These are phyloP conservation scores for Biancaea sappan DNA, from an alignment of 306 rosid species.

Conservation along the genomic window DNA sequence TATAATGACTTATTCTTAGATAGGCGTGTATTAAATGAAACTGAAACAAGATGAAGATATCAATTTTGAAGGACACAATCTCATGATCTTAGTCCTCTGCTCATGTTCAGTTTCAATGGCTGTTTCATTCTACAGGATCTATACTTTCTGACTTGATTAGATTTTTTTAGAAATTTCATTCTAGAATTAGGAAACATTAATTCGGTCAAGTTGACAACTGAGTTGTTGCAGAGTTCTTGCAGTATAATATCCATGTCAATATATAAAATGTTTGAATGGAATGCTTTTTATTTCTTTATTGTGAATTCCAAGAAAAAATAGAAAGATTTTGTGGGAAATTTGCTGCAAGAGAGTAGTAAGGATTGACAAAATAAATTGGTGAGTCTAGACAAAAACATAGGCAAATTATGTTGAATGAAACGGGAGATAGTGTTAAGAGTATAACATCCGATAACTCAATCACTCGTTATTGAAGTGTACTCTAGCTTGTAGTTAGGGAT, in stretches of 20 bases:
- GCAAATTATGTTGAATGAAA: conserved; percentile 7
- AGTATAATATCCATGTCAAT: neutral
- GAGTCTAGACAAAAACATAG: conserved; percentile 6
- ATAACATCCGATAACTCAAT: neutral
- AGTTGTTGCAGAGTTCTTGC: neutral
- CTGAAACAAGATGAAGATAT: neutral
- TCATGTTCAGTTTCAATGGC: neutral
- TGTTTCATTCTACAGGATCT: neutral
- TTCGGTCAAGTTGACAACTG: neutral
- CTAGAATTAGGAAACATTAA: neutral
- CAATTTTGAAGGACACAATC: conserved; percentile 1
- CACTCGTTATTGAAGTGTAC: neutral
- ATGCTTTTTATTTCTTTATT: neutral
- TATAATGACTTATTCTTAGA: neutral
- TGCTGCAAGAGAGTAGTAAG: neutral
- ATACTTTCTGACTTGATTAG: neutral
- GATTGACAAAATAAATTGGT: conserved; percentile 21
- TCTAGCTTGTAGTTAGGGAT: conserved; percentile 11
- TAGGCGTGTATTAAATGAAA: neutral
- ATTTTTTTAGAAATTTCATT: neutral
- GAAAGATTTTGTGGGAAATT: conserved; percentile 21
- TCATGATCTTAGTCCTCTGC: neutral
- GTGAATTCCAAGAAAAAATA: conserved; percentile 23
- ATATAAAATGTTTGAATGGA: conserved; percentile 25
- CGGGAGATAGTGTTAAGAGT: neutral